Conservation (phyloP, 768 basidiomycete genomes). For the Roridomyces roridus region DNA sequence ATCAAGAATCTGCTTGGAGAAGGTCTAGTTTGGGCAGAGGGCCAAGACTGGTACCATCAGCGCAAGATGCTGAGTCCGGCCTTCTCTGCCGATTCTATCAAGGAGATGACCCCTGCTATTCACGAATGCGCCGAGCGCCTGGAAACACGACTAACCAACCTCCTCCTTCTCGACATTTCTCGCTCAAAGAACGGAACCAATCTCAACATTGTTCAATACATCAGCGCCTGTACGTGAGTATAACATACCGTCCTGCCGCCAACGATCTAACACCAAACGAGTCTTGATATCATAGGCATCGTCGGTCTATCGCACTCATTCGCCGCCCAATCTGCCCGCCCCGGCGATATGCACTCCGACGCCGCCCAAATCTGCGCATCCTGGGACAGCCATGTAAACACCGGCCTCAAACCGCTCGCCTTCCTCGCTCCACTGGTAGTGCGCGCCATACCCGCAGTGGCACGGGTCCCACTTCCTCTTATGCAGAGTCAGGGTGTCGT, state of each 20-base stretch:
- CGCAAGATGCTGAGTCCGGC: slow-evolving; percentile 40
- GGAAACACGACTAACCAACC: slow-evolving; percentile 28
- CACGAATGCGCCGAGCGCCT: slow-evolving; percentile 35
- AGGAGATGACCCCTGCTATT: slow-evolving; percentile 40
- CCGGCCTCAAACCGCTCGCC: slow-evolving; percentile 24
- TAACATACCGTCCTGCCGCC: background rate
- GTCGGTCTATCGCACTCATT: slow-evolving; percentile 52
- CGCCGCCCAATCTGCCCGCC: slow-evolving; percentile 20
- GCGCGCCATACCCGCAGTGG: slow-evolving; percentile 33
- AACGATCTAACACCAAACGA: background rate
- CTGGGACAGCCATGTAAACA: slow-evolving; percentile 29
- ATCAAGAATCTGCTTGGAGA: slow-evolving; percentile 40
- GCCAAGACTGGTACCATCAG: slow-evolving; percentile 40
- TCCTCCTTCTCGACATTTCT: slow-evolving; percentile 24
- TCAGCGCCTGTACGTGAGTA: slow-evolving; percentile 30
- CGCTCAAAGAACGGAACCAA: slow-evolving; percentile 14
- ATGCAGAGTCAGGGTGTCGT: slow-evolving; percentile 33
- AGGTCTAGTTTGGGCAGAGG: slow-evolving; percentile 45
- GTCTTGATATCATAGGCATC: slow-evolving; percentile 37
- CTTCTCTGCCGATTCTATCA: slow-evolving; percentile 42
- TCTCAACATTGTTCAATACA: slow-evolving; percentile 30
- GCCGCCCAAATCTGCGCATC: slow-evolving; percentile 31
- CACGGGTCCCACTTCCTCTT: slow-evolving; percentile 28
- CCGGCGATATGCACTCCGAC: slow-evolving; percentile 19
- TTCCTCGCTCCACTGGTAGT: slow-evolving; percentile 37